A percentile compares a stretch with the other conserved stretches of the same genome.
Evolutionary conservation across 192 early-diverging fungal genomes (phyloP).

Genomic region (Coemansia sp.): DNA sequence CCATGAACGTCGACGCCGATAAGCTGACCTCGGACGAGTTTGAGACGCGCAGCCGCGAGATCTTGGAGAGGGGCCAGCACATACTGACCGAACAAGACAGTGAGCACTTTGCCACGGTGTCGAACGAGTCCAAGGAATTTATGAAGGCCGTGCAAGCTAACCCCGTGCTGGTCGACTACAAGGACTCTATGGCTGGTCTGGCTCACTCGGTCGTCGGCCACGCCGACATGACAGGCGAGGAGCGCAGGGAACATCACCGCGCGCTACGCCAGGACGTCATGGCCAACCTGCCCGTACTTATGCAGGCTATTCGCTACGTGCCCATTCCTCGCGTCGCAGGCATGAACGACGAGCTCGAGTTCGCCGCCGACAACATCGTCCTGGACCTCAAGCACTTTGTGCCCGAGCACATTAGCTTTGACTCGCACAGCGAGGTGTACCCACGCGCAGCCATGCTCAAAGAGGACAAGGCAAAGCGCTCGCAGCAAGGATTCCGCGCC

Average conservation of each 20-base stretch:
- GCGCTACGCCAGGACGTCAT: slow-evolving; percentile 43
- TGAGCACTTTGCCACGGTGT: slow-evolving; percentile 24
- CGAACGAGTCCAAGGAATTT: slow-evolving; percentile 25
- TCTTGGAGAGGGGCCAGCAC: slow-evolving; percentile 31
- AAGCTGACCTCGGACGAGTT: slow-evolving; percentile 51
- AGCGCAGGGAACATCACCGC: slow-evolving; percentile 31
- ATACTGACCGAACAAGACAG: slow-evolving; percentile 37
- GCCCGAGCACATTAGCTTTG: slow-evolving; percentile 51
- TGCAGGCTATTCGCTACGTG: slow-evolving; percentile 44
- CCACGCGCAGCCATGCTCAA: slow-evolving; percentile 44
- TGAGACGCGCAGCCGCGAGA: slow-evolving; percentile 29
- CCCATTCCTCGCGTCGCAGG: slow-evolving; percentile 53
- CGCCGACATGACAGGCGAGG: slow-evolving; percentile 21
- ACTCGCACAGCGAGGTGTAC: slow-evolving; percentile 44
- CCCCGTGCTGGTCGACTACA: slow-evolving; percentile 41
- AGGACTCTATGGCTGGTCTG: slow-evolving; percentile 27
- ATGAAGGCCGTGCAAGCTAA: slow-evolving; percentile 37
- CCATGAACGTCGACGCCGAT: slow-evolving; percentile 38
- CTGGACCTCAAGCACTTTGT: slow-evolving; percentile 55
- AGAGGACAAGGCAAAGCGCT: slow-evolving; percentile 26
- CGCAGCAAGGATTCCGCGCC: slow-evolving; percentile 30
- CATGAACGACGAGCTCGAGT: slow-evolving; percentile 50
- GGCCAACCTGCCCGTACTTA: slow-evolving; percentile 34
- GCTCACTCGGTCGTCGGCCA: slow-evolving; percentile 28
- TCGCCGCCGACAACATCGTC: slow-evolving; percentile 55